phyloP scores from a whole-genome alignment of 2,329 filamentous ascomycete species.

The Fusarium vanettenii region DNA sequence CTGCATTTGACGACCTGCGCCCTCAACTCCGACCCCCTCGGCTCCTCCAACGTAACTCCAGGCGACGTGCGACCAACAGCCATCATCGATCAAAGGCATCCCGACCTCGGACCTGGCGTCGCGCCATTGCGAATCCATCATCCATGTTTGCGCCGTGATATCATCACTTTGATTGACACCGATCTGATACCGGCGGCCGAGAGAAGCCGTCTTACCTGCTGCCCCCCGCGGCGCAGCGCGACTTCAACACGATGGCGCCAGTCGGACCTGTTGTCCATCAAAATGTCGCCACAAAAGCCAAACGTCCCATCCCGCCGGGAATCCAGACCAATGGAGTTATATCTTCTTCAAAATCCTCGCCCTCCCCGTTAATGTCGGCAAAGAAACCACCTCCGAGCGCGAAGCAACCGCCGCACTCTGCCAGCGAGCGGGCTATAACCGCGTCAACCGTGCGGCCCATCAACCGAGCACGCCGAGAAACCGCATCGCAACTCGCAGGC shows the following conservation, averaged over 20 bases:
- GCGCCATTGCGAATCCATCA: conserved; percentile 24
- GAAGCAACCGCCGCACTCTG: conserved; percentile 52
- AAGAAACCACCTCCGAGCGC: conserved; percentile 64
- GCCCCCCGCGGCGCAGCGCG: conserved; percentile 41
- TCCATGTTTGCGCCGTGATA: conserved; percentile 41
- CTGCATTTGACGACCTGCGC: conserved; percentile 30
- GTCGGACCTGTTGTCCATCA: conserved; percentile 61
- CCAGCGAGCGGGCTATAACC: conserved; percentile 51
- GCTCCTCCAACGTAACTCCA: conserved; percentile 39
- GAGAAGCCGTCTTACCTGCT: conserved; percentile 26
- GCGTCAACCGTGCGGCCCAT: conserved; percentile 60
- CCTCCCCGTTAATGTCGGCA: conserved; percentile 67
- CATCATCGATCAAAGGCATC: conserved; percentile 5
- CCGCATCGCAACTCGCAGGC: conserved; percentile 55
- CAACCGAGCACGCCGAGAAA: conserved; percentile 71
- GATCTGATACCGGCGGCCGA: conserved; percentile 27
- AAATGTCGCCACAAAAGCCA: conserved; percentile 68
- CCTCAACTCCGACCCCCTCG: conserved; percentile 21
- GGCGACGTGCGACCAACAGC: conserved; percentile 35
- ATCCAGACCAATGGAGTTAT: conserved; percentile 72
- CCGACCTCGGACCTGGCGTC: conserved; percentile 18
- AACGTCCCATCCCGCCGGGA: conserved; percentile 73
- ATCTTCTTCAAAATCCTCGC: conserved; percentile 67
- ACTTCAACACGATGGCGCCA: conserved; percentile 62
- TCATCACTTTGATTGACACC: conserved; percentile 9